These are phyloP conservation scores for Cadophora sp. DNA, from an alignment of 2,329 filamentous ascomycete genomes.

Conservation along the genomic window DNA sequence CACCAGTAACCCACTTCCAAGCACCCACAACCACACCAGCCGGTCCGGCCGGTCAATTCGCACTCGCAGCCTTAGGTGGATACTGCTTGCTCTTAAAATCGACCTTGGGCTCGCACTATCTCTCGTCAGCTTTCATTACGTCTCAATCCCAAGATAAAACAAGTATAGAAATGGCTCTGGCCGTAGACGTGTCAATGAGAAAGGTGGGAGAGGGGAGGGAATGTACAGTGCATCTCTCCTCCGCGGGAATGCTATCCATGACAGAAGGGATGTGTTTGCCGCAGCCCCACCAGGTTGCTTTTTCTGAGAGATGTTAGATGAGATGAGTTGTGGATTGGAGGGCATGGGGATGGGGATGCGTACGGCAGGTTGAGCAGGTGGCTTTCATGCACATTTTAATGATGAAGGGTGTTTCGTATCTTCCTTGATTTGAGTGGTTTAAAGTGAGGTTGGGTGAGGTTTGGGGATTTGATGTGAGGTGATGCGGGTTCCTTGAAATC, in stretches of 20 bases:
- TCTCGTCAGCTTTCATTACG: background rate
- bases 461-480: background rate
- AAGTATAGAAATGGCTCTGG: too few relatives aligned
- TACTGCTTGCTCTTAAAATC: slow-evolving; percentile 58
- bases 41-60: slow-evolving; percentile 29
- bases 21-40: slow-evolving; percentile 2
- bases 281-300: slow-evolving; percentile 60
- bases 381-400: slow-evolving; percentile 57
- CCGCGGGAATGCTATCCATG: slow-evolving; percentile 56
- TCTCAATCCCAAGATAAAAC: too few relatives aligned
- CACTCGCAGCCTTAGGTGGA: slow-evolving; percentile 54
- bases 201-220: background rate
- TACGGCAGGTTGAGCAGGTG: slow-evolving; percentile 57
- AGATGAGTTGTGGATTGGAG: background rate
- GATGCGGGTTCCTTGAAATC: background rate
- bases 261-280: slow-evolving; percentile 57
- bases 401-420: background rate
- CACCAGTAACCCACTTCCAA: slow-evolving; percentile 20
- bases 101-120: slow-evolving; percentile 55
- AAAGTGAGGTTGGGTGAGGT: background rate
- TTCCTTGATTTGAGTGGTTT: slow-evolving; percentile 3
- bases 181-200: too few relatives aligned
- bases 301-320: slow-evolving; percentile 46
- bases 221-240: slow-evolving; percentile 55
- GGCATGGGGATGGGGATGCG: slow-evolving; percentile 25